Percentiles rank a stretch among this genome's conserved stretches.
Evolutionary conservation across 2,329 filamentous ascomycete species (phyloP).

Genomic region (Colletotrichum sp.): DNA sequence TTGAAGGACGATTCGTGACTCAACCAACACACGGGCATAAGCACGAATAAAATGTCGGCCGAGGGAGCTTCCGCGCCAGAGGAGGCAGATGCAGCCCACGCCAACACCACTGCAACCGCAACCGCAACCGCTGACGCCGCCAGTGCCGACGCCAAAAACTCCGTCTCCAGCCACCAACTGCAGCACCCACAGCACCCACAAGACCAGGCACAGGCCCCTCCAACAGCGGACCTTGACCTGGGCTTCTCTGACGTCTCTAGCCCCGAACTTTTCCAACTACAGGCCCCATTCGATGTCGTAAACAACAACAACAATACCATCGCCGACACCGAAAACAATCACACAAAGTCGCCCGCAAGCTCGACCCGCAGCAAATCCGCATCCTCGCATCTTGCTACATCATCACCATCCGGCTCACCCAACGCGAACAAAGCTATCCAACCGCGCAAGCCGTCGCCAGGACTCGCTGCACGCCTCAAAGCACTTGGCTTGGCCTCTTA

Average conservation of each 20-base stretch:
- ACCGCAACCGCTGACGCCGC: not conserved
- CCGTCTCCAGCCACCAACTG: not conserved
- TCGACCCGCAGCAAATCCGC: not conserved
- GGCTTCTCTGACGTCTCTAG: conserved; percentile 46
- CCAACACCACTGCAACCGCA: not conserved
- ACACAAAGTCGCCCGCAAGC: not conserved
- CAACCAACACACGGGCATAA: not conserved
- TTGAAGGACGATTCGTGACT: not conserved
- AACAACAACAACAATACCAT: conserved; percentile 26
- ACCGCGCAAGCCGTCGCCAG: conserved; percentile 65
- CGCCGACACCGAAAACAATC: conserved; percentile 22
- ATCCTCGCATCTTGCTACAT: conserved; percentile 1
- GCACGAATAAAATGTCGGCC: conserved; percentile 11
- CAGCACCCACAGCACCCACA: conserved; percentile 5
- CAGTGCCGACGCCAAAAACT: not conserved
- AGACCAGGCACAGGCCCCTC: not conserved
- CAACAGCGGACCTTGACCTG: conserved; percentile 27
- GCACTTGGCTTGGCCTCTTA: conserved; percentile 64
- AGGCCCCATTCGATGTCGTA: conserved; percentile 12
- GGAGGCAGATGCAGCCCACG: not conserved
- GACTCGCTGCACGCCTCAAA: conserved; percentile 68
- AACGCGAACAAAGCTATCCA: conserved; percentile 30
- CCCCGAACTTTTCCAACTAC: conserved; percentile 42
- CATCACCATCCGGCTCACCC: conserved; percentile 26
- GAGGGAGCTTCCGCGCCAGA: not conserved